Percentiles rank a stretch among this genome's conserved stretches.
These are phyloP conservation scores for Cucurbita maxima DNA, from an alignment of 306 rosid species.

Conservation along the genomic window DNA sequence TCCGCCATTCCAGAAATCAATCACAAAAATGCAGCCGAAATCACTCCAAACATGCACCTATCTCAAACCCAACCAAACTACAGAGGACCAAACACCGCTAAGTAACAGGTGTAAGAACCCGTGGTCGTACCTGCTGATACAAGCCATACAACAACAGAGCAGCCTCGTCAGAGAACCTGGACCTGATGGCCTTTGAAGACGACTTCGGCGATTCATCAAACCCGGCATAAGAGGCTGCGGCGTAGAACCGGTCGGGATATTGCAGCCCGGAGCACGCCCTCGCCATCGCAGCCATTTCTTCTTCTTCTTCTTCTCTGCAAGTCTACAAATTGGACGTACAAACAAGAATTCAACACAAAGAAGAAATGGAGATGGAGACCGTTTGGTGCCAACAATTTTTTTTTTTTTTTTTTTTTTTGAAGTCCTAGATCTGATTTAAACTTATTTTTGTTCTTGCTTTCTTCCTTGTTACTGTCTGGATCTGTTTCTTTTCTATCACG, in stretches of 20 bases:
- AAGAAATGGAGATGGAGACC: neutral
- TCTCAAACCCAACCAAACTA: neutral
- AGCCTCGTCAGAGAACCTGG: constrained; percentile 63
- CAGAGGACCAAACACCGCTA: neutral
- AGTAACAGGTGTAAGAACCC: neutral
- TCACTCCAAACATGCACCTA: neutral
- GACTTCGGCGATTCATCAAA: constrained; percentile 75
- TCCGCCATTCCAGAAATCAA: constrained; percentile 3
- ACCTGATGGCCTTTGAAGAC: constrained; percentile 61
- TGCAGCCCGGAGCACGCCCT: constrained; percentile 70
- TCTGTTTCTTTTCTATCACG: constrained; percentile 3
- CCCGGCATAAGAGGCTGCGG: constrained; percentile 79
- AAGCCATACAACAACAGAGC: constrained; percentile 80
- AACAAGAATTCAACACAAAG: neutral
- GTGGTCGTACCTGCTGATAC: constrained; percentile 50
- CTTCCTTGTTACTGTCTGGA: neutral
- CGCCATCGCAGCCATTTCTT: constrained; percentile 39
- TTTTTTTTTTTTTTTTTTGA: neutral
- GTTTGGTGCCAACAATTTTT: neutral
- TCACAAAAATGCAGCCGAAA: neutral
- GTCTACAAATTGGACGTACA: neutral
- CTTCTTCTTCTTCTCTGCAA: neutral
- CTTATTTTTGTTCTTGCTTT: neutral
- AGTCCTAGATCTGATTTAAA: constrained; percentile 5
- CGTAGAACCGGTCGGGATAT: constrained; percentile 86